Percentiles rank a stretch among this genome's conserved stretches.
Conservation (phyloP, 176 grass and related monocot genomes). For the Microstegium vimineum region DNA sequence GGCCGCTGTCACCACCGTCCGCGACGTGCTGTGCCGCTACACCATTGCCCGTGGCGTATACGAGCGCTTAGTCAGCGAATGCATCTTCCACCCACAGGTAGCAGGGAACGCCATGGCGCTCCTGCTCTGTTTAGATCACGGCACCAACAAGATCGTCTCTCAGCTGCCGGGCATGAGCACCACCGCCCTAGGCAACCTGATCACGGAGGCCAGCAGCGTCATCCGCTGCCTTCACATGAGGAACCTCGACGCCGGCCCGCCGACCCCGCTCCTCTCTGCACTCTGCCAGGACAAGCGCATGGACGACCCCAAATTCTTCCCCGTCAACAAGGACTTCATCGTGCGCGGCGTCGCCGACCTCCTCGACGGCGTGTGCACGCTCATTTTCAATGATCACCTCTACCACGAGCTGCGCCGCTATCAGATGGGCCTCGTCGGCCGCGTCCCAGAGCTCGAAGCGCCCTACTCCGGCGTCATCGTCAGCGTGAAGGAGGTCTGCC, state of each 20-base stretch:
- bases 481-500: constrained; percentile 30
- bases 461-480: not conserved
- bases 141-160: constrained; percentile 6
- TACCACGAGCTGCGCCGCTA: not conserved
- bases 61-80: constrained; percentile 17
- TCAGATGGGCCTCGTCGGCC: not conserved
- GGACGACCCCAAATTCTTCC: constrained; percentile 39
- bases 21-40: constrained; percentile 50
- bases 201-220: constrained; percentile 31
- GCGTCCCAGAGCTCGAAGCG: constrained; percentile 2
- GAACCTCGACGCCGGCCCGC: not conserved
- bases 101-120: constrained; percentile 55
- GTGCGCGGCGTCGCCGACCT: constrained; percentile 23
- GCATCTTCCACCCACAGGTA: not conserved
- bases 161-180: not conserved
- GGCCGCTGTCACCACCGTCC: constrained; percentile 15
- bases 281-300: constrained; percentile 2
- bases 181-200: not conserved
- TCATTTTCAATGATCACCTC: constrained; percentile 57
- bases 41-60: constrained; percentile 27
- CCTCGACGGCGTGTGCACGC: constrained; percentile 31
- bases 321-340: constrained; percentile 35
- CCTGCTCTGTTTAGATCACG: constrained; percentile 49
- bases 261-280: constrained; percentile 36
- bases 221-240: constrained; percentile 29